A percentile compares a stretch with the other conserved stretches of the same genome.
phyloP scores from a whole-genome alignment of 352 stramenopile species.

The Phytophthora sp. region DNA sequence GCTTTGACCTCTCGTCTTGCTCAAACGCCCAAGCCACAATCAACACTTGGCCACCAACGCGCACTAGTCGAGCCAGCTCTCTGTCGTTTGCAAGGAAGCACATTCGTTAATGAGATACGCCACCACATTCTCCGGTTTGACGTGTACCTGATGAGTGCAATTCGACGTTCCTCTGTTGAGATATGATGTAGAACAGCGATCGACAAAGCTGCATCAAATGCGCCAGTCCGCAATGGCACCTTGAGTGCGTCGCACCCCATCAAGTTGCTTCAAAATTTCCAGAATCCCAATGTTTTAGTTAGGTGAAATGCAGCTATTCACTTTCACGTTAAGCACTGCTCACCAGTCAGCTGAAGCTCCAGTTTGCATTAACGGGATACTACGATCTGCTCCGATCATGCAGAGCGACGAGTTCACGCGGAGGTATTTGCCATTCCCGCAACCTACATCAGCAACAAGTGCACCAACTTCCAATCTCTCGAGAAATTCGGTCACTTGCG shows the following conservation, averaged over 20 bases:
- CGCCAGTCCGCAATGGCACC: conserved; percentile 58
- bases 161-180: conserved; percentile 70
- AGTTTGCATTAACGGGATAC: conserved; percentile 69
- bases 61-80: conserved; percentile 71
- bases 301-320: neutral
- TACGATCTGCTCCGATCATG: conserved; percentile 77
- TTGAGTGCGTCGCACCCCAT: conserved; percentile 75
- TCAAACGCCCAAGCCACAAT: conserved; percentile 87
- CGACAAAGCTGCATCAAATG: conserved; percentile 82
- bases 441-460: conserved; percentile 80
- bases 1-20: conserved; percentile 79
- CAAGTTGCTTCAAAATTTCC: conserved; percentile 49
- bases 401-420: conserved; percentile 61
- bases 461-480: conserved; percentile 42
- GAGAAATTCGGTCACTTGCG: conserved; percentile 75
- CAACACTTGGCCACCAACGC: conserved; percentile 56
- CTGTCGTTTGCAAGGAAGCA: too few species aligned
- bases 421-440: conserved; percentile 88
- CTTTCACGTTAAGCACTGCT: neutral
- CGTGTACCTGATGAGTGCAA: conserved; percentile 68
- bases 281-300: conserved; percentile 3
- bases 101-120: too few species aligned
- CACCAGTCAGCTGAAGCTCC: conserved; percentile 49
- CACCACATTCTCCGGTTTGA: neutral
- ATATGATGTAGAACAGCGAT: conserved; percentile 88